Evolutionary conservation across 2,329 filamentous ascomycete species (phyloP).

Genomic region (Calonectria ilicicola): DNA sequence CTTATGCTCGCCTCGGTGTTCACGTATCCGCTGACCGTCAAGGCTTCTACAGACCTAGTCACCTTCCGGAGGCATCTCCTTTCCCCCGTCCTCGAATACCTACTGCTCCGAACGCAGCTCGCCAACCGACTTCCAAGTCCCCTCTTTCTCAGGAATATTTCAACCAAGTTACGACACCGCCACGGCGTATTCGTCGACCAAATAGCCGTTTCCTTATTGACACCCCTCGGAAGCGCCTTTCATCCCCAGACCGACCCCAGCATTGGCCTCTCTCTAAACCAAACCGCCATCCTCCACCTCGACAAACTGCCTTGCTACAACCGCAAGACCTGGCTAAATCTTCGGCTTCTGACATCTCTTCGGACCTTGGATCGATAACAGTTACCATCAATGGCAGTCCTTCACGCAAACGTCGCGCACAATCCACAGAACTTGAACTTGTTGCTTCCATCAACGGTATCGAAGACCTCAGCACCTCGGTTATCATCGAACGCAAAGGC

Average conservation of each 20-base stretch:
- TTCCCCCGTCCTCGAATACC: slow-evolving; percentile 5
- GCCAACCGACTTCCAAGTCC: not conserved
- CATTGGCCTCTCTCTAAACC: not conserved
- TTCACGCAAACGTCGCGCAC: slow-evolving; percentile 45
- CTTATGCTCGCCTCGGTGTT: slow-evolving; percentile 1
- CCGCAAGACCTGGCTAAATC: too few species aligned
- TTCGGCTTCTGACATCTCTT: not conserved
- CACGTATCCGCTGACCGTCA: slow-evolving; percentile 9
- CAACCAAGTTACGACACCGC: slow-evolving; percentile 24
- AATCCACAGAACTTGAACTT: slow-evolving; percentile 47
- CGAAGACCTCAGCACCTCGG: slow-evolving; percentile 18
- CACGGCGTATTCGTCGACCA: slow-evolving; percentile 26
- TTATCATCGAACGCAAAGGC: slow-evolving; percentile 35
- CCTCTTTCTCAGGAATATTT: not conserved
- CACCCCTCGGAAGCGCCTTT: slow-evolving; percentile 23
- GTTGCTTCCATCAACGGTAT: slow-evolving; percentile 39
- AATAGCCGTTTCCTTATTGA: slow-evolving; percentile 27
- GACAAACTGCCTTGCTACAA: not conserved
- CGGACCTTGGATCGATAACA: slow-evolving; percentile 13
- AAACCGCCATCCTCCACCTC: not conserved
- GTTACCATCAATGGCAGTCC: slow-evolving; percentile 43
- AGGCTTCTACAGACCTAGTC: slow-evolving; percentile 6
- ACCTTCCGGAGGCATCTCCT: not conserved
- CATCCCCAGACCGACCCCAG: slow-evolving; percentile 8
- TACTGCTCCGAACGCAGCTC: not conserved